Percentiles rank a stretch among this genome's conserved stretches.
phyloP scores from a whole-genome alignment of 2,329 filamentous ascomycete genomes.

The Paraphaeosphaeria sporulosa region DNA sequence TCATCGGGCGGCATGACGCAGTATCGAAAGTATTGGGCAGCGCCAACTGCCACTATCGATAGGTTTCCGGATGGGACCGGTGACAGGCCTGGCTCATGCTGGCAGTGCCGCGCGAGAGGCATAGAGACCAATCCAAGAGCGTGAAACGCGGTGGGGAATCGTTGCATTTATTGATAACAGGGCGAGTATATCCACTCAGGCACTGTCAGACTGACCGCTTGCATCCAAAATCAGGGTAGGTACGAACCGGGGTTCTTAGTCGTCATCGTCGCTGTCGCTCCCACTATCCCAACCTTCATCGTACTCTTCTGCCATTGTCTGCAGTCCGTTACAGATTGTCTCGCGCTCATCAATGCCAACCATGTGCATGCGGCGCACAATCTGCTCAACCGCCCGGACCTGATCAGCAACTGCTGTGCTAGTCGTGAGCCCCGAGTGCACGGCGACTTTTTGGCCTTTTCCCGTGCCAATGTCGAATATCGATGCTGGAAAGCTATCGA shows the following conservation, averaged over 20 bases:
- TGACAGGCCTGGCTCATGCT: not conserved
- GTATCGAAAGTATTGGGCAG: slow-evolving; percentile 12
- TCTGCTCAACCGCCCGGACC: slow-evolving; percentile 70
- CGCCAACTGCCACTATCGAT: slow-evolving; percentile 10
- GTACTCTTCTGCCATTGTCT: slow-evolving; percentile 86
- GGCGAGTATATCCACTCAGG: slow-evolving; percentile 1
- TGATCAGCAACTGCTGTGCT: slow-evolving; percentile 75
- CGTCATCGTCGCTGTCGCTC: slow-evolving; percentile 68
- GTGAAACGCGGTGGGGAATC: not conserved
- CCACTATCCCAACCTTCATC: slow-evolving; percentile 86
- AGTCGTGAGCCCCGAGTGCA: slow-evolving; percentile 69
- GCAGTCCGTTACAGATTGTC: slow-evolving; percentile 78
- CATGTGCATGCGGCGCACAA: slow-evolving; percentile 67
- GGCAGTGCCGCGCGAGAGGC: slow-evolving; percentile 5
- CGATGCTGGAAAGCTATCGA: slow-evolving; percentile 79
- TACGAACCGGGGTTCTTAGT: slow-evolving; percentile 44
- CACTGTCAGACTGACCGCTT: slow-evolving; percentile 7
- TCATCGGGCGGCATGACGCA: slow-evolving; percentile 8
- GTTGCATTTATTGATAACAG: slow-evolving; percentile 25
- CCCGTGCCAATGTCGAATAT: slow-evolving; percentile 66
- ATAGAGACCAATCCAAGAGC: slow-evolving; percentile 3
- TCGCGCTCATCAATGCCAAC: slow-evolving; percentile 83
- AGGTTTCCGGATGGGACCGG: slow-evolving; percentile 2
- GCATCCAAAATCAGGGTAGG: not conserved
- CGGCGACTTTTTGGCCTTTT: slow-evolving; percentile 53